Conservation (phyloP, 2,329 filamentous ascomycete genomes). For the Dothistroma pini region DNA sequence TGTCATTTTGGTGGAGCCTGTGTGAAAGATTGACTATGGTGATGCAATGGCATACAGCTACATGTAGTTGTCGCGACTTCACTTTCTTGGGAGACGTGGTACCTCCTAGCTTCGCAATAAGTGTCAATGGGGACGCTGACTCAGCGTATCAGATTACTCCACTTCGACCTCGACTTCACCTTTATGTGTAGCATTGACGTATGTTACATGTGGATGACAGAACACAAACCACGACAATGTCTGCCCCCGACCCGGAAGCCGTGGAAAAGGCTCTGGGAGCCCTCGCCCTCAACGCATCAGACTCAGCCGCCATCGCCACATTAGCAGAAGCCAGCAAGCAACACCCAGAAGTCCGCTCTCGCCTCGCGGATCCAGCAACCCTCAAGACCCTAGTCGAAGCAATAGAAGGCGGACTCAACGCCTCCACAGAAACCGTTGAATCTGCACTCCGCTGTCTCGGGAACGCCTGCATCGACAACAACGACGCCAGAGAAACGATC, state of each 20-base stretch:
- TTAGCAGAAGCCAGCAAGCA: constrained; percentile 25
- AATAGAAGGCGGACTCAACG: constrained; percentile 11
- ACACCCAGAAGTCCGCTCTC: constrained; percentile 10
- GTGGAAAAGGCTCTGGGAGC: constrained; percentile 1
- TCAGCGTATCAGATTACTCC: not conserved
- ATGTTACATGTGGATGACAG: not conserved
- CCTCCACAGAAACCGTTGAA: constrained; percentile 10
- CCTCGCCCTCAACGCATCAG: not conserved
- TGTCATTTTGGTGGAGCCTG: constrained; percentile 60
- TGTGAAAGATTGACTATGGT: constrained; percentile 16
- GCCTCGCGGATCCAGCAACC: constrained; percentile 14
- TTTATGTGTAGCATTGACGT: not conserved
- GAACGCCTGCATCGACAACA: constrained; percentile 34
- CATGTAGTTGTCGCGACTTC: not conserved
- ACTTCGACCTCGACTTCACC: not conserved
- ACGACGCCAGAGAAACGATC: constrained; percentile 16
- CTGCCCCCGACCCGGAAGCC: not conserved
- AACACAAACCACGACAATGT: not conserved
- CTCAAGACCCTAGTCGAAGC: constrained; percentile 16
- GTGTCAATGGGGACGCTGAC: not conserved
- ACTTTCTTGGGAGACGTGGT: constrained; percentile 2
- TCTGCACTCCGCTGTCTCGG: constrained; percentile 31
- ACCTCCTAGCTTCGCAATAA: not conserved
- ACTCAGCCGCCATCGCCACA: constrained; percentile 9
- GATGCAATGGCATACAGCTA: not conserved